Percentiles rank a stretch among this genome's conserved stretches.
phyloP scores from a whole-genome alignment of 768 basidiomycete genomes.

The Boletus patriciae region DNA sequence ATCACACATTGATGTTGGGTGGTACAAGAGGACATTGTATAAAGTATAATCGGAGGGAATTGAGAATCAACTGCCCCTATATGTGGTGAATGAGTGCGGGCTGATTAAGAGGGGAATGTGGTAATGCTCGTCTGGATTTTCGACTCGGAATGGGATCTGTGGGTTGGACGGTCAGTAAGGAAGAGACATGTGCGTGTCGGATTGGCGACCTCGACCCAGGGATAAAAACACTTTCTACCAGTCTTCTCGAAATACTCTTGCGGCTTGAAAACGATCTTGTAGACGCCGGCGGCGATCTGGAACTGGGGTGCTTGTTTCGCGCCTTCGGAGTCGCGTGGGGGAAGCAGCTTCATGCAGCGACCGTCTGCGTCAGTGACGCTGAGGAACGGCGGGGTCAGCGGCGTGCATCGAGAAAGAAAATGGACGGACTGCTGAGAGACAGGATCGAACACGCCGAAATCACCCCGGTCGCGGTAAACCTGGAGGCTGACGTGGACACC shows the following conservation, averaged over 20 bases:
- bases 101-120: conserved; percentile 92
- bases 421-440: conserved; percentile 60
- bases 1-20: conserved; percentile 2
- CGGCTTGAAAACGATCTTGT: conserved; percentile 86
- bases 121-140: conserved; percentile 76
- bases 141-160: conserved; percentile 77
- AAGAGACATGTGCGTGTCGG: background rate
- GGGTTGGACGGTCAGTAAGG: conserved; percentile 8
- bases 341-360: conserved; percentile 75
- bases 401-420: background rate
- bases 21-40: conserved; percentile 7
- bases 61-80: conserved; percentile 71
- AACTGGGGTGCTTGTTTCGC: conserved; percentile 40
- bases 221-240: conserved; percentile 76
- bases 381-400: background rate
- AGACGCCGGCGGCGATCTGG: conserved; percentile 51
- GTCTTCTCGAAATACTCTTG: conserved; percentile 74
- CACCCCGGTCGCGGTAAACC: conserved; percentile 40
- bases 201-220: conserved; percentile 77
- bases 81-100: conserved; percentile 90
- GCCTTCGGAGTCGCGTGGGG: conserved; percentile 48
- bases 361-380: conserved; percentile 82
- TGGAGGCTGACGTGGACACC: conserved; percentile 68
- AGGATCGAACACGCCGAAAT: conserved; percentile 48
- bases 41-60: conserved; percentile 1